phyloP scores from a whole-genome alignment of 2,329 filamentous ascomycete species.

The Alternaria sp. region DNA sequence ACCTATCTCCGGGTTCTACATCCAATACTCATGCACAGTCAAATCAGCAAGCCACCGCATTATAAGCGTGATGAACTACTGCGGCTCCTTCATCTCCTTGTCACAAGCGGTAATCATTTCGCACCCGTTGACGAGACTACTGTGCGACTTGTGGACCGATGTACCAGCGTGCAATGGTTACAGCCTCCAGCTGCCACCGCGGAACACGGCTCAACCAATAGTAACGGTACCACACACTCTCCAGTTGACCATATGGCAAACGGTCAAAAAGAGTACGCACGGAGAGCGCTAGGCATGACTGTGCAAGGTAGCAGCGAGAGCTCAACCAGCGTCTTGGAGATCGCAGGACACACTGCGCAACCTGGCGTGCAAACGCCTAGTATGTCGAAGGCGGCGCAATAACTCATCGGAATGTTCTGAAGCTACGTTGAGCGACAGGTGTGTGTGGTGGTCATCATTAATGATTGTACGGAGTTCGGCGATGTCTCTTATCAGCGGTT shows the following conservation, averaged over 20 bases:
- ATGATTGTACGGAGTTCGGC: constrained; percentile 7
- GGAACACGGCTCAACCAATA: constrained; percentile 30
- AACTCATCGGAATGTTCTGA: constrained; percentile 1
- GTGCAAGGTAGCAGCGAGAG: constrained; percentile 49
- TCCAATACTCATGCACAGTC: constrained; percentile 88
- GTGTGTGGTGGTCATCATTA: constrained; percentile 1
- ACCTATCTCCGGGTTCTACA: constrained; percentile 94
- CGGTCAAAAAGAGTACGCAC: constrained; percentile 51
- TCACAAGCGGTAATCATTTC: constrained; percentile 73
- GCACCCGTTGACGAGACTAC: constrained; percentile 83
- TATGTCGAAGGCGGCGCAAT: constrained; percentile 35
- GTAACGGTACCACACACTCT: constrained; percentile 32
- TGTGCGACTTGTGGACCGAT: constrained; percentile 77
- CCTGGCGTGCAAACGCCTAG: constrained; percentile 55
- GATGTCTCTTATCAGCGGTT: constrained; percentile 13
- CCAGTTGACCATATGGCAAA: constrained; percentile 35
- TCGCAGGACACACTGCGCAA: constrained; percentile 53
- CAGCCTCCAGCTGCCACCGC: constrained; percentile 28
- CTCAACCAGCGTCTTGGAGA: constrained; percentile 50
- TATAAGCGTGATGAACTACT: constrained; percentile 91
- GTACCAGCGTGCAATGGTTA: constrained; percentile 76
- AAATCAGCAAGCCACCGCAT: constrained; percentile 83
- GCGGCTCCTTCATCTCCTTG: constrained; percentile 75
- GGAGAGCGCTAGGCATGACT: constrained; percentile 52
- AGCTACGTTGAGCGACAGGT: constrained; percentile 2